Evolutionary conservation across 768 basidiomycete species (phyloP).

Genomic region (Podaxis pistillaris): DNA sequence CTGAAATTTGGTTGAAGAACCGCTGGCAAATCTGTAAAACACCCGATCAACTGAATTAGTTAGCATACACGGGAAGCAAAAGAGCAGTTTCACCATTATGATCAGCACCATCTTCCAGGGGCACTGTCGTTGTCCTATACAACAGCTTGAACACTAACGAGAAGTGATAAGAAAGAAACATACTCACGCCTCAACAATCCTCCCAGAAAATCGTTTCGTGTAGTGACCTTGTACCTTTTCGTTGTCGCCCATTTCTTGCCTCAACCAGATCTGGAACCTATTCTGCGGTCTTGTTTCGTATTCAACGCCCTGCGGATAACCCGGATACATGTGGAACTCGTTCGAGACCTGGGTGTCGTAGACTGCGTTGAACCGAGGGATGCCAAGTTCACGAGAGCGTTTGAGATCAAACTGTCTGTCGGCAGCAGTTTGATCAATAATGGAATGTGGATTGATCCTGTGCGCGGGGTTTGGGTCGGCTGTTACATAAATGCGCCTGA

Average conservation of each 20-base stretch:
- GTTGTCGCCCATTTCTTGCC: conserved; percentile 26
- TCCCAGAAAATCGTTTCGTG: conserved; percentile 39
- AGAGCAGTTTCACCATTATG: conserved; percentile 41
- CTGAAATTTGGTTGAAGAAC: conserved; percentile 34
- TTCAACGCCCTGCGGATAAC: conserved; percentile 41
- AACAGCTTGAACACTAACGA: not conserved
- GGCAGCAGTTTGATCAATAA: conserved; percentile 29
- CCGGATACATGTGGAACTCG: conserved; percentile 31
- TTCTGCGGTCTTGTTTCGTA: conserved; percentile 48
- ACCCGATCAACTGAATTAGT: not conserved
- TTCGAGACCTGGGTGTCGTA: conserved; percentile 7
- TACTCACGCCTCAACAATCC: conserved; percentile 52
- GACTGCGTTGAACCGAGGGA: conserved; percentile 45
- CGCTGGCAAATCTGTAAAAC: conserved; percentile 39
- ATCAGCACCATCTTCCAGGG: conserved; percentile 47
- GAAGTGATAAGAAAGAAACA: not conserved
- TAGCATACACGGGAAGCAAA: not conserved
- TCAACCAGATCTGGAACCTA: conserved; percentile 38
- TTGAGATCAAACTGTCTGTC: not conserved
- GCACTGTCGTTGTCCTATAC: conserved; percentile 51
- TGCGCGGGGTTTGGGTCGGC: not conserved
- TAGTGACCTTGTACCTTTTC: conserved; percentile 54
- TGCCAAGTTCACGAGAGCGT: conserved; percentile 38
- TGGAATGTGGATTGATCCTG: conserved; percentile 59
- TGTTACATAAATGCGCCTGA: not conserved